Percentiles rank a stretch among this genome's conserved stretches.
Evolutionary conservation across 768 basidiomycete genomes (phyloP).

Genomic region (Termitomyces sp.): DNA sequence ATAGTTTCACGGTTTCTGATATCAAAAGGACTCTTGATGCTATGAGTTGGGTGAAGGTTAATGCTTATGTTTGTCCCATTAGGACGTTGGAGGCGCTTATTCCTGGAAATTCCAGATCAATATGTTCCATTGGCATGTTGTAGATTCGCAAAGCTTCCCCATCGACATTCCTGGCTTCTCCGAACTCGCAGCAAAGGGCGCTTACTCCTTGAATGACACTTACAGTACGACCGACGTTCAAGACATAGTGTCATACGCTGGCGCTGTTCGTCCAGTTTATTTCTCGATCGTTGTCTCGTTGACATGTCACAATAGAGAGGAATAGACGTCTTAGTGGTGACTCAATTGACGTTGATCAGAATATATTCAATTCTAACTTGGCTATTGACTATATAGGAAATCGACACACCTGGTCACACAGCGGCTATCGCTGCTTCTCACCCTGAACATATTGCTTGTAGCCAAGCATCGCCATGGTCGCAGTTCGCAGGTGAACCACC

Average conservation of each 20-base stretch:
- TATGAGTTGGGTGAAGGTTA: conserved; percentile 69
- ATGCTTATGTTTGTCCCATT: conserved; percentile 38
- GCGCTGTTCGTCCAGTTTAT: conserved; percentile 36
- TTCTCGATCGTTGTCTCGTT: conserved; percentile 9
- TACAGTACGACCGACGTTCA: conserved; percentile 54
- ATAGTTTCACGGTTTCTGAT: conserved; percentile 55
- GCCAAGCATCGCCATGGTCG: conserved; percentile 47
- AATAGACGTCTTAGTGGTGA: conserved; percentile 62
- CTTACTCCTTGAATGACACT: conserved; percentile 51
- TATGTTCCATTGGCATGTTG: conserved; percentile 78
- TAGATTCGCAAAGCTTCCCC: conserved; percentile 77
- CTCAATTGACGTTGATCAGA: conserved; percentile 6
- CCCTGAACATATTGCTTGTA: conserved; percentile 73
- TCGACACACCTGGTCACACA: conserved; percentile 84
- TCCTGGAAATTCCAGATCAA: conserved; percentile 40
- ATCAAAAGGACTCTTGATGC: conserved; percentile 67
- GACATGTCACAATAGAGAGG: conserved; percentile 39
- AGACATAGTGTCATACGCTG: conserved; percentile 60
- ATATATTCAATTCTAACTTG: conserved; percentile 15
- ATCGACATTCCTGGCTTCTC: conserved; percentile 55
- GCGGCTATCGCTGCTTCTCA: conserved; percentile 54
- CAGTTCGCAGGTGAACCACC: conserved; percentile 71
- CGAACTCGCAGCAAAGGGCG: conserved; percentile 58
- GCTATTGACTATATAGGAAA: conserved; percentile 53
- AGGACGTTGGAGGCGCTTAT: conserved; percentile 24